Conservation (phyloP, 306 rosid genomes). For the Sesbania bispinosa region DNA sequence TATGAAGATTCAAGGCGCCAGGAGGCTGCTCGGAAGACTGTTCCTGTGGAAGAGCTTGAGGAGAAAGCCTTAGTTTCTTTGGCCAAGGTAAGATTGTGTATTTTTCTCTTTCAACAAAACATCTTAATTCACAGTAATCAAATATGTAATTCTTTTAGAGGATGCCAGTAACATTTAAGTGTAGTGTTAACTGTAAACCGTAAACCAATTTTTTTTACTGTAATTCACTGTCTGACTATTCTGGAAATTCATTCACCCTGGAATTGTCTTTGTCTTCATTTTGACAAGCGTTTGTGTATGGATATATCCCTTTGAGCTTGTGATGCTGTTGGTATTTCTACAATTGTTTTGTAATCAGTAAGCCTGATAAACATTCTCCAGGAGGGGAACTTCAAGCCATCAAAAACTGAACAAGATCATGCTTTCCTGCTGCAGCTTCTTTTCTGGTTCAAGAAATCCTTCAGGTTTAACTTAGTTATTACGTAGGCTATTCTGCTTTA, state of each 20-base stretch:
- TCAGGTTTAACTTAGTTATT: conserved; percentile 55
- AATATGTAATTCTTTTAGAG: conserved; percentile 1
- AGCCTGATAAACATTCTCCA: conserved; percentile 40
- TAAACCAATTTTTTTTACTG: neutral
- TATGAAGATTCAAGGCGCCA: conserved; percentile 69
- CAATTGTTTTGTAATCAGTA: conserved; percentile 15
- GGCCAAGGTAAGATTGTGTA: conserved; percentile 64
- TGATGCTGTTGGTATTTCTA: conserved; percentile 3
- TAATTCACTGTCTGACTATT: neutral
- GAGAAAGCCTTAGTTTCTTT: conserved; percentile 85
- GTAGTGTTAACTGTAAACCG: neutral
- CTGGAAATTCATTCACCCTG: conserved; percentile 7
- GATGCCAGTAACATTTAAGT: neutral
- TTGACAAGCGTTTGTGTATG: neutral
- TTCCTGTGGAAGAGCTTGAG: conserved; percentile 73
- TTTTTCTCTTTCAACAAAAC: neutral
- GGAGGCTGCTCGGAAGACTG: conserved; percentile 84
- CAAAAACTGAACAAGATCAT: conserved; percentile 66
- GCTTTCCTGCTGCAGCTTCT: conserved; percentile 91
- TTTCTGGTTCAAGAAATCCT: conserved; percentile 91
- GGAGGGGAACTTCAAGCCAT: conserved; percentile 82
- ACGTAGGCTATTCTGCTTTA: conserved; percentile 2
- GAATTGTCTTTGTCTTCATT: conserved; percentile 13
- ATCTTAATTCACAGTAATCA: neutral
- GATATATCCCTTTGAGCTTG: conserved; percentile 18